phyloP scores from a whole-genome alignment of 2,329 filamentous ascomycete genomes.

The Fusarium domesticum region DNA sequence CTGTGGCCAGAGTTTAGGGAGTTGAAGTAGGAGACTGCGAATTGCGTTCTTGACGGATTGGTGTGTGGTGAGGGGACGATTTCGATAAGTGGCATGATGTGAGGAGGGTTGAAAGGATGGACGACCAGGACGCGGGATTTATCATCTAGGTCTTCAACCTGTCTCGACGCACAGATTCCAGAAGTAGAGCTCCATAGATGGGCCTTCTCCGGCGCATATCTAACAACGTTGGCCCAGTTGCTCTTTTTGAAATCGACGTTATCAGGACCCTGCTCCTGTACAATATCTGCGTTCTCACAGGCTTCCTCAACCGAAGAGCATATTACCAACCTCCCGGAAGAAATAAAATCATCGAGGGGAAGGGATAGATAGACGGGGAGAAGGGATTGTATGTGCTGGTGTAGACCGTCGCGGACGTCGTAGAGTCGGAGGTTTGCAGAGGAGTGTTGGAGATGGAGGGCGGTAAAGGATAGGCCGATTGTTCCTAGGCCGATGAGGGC shows the following conservation, averaged over 20 bases:
- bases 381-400: slow-evolving; percentile 12
- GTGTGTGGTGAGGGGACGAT: slow-evolving; percentile 16
- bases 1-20: slow-evolving; percentile 13
- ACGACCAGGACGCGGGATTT: slow-evolving; percentile 13
- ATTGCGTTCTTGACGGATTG: slow-evolving; percentile 2
- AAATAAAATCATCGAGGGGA: not conserved
- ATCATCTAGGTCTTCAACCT: slow-evolving; percentile 12
- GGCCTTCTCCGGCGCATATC: not conserved
- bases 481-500: slow-evolving; percentile 17
- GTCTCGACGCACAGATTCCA: slow-evolving; percentile 14
- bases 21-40: slow-evolving; percentile 15
- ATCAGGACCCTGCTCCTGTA: slow-evolving; percentile 23
- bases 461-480: slow-evolving; percentile 17
- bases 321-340: slow-evolving; percentile 3
- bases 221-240: slow-evolving; percentile 10
- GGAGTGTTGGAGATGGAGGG: slow-evolving; percentile 15
- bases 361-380: slow-evolving; percentile 7
- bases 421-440: slow-evolving; percentile 9
- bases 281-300: slow-evolving; percentile 9
- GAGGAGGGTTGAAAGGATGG: slow-evolving; percentile 23
- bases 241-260: slow-evolving; percentile 18
- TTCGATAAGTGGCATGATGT: slow-evolving; percentile 22
- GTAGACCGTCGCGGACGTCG: slow-evolving; percentile 15
- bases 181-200: slow-evolving; percentile 21
- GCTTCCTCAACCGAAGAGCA: slow-evolving; percentile 13